phyloP scores from a whole-genome alignment of 1,284 basidiomycete genomes.

The Trametes sp. region DNA sequence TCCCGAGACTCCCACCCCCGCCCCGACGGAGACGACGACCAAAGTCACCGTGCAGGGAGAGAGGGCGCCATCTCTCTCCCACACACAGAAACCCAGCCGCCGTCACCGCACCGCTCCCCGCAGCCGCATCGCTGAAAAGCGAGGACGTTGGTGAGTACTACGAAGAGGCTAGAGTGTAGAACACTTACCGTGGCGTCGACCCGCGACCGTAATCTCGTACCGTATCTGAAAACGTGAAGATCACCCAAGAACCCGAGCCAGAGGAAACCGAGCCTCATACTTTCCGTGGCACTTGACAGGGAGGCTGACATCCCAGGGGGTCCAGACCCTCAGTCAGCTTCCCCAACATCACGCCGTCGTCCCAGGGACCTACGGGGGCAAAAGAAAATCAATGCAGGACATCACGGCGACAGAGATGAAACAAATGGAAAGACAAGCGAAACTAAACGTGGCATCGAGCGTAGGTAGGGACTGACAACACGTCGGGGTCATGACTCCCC shows the following conservation, averaged over 20 bases:
- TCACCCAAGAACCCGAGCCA: not conserved
- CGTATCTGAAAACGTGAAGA: not conserved
- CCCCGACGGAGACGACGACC: slow-evolving; percentile 1
- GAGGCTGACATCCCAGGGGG: not conserved
- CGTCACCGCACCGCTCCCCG: slow-evolving; percentile 7
- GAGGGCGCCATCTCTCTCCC: slow-evolving; percentile 18
- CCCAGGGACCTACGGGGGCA: not conserved
- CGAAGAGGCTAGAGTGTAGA: too few species aligned
- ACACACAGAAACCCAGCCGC: not conserved
- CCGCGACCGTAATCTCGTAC: too few species aligned
- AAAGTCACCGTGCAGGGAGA: slow-evolving; percentile 1
- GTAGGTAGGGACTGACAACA: not conserved
- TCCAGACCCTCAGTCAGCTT: slow-evolving; percentile 15
- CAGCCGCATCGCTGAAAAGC: too few species aligned
- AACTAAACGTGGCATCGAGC: slow-evolving; percentile 8
- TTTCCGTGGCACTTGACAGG: slow-evolving; percentile 11
- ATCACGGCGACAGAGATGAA: too few species aligned
- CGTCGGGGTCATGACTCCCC: slow-evolving; percentile 13
- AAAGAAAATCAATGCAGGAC: not conserved
- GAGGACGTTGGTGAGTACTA: too few species aligned
- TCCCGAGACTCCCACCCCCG: too few species aligned
- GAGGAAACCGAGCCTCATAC: not conserved
- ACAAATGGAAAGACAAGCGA: not conserved
- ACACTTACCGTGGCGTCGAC: too few species aligned
- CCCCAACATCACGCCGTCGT: slow-evolving; percentile 1